Conservation (phyloP, 176 grass and related monocot genomes). For the Poa pratensis region DNA sequence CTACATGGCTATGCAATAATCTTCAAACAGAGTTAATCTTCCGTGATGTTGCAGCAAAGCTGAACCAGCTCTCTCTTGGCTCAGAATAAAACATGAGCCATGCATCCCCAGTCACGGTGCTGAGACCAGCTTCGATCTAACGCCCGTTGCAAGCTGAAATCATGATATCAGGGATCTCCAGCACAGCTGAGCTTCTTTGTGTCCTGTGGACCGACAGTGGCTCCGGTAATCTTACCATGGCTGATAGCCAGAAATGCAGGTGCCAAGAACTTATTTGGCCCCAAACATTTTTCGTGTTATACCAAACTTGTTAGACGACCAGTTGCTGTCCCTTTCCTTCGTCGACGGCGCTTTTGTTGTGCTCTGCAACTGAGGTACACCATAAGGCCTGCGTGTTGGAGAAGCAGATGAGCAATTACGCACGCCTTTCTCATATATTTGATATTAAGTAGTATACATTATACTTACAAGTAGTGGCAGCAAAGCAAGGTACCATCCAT, state of each 20-base stretch:
- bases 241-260: not conserved
- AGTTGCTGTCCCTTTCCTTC: constrained; percentile 70
- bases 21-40: not conserved
- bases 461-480: constrained; percentile 73
- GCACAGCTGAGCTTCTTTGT: not conserved
- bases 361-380: constrained; percentile 81
- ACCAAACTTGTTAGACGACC: constrained; percentile 65
- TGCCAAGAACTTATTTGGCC: constrained; percentile 15
- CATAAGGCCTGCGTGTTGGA: constrained; percentile 66
- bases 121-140: not conserved
- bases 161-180: constrained; percentile 14
- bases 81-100: constrained; percentile 13
- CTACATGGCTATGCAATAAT: not conserved
- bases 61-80: constrained; percentile 21
- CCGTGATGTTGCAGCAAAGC: not conserved
- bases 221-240: not conserved
- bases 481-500: constrained; percentile 88
- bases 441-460: constrained; percentile 5
- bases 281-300: constrained; percentile 26
- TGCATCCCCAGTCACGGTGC: not conserved
- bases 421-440: constrained; percentile 1
- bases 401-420: constrained; percentile 9
- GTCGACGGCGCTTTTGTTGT: constrained; percentile 70
- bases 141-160: not conserved
- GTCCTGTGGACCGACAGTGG: not conserved